These are phyloP conservation scores for Oryza glaberrima DNA, from an alignment of 176 grass and related monocot species.

Conservation along the genomic window DNA sequence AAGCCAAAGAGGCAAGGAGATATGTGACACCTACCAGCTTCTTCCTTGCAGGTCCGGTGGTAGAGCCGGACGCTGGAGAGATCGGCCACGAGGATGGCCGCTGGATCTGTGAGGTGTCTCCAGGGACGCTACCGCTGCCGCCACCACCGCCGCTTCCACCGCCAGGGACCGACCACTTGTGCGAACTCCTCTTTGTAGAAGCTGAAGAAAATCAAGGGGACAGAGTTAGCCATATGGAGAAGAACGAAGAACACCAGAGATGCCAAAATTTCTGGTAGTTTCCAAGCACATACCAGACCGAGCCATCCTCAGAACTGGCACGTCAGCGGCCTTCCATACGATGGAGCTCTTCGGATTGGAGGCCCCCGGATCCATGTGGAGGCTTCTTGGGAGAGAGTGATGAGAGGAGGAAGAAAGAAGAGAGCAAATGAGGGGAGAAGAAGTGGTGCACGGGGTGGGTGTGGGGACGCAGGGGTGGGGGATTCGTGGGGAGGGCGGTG, in stretches of 20 bases:
- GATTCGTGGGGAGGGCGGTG: no score
- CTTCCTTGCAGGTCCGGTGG: constrained; percentile 59
- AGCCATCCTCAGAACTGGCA: constrained; percentile 85
- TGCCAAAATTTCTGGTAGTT: not conserved
- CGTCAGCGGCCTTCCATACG: constrained; percentile 74
- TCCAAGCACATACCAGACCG: constrained; percentile 60
- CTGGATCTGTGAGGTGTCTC: constrained; percentile 70
- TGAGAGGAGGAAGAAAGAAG: no score
- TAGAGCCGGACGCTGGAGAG: constrained; percentile 72
- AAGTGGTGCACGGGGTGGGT: no score
- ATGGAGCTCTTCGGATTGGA: constrained; percentile 54
- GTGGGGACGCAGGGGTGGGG: no score
- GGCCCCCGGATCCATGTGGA: not conserved
- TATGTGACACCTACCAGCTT: constrained; percentile 63
- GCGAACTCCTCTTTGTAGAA: constrained; percentile 71
- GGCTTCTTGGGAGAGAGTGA: no score
- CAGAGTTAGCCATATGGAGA: not conserved
- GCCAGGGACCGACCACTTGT: constrained; percentile 63
- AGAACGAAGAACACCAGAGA: constrained; percentile 19
- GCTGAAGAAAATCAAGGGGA: constrained; percentile 42
- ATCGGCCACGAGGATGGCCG: constrained; percentile 74
- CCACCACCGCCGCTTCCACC: constrained; percentile 44
- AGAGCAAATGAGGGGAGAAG: no score
- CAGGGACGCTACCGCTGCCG: not conserved
- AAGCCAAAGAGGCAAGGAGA: constrained; percentile 25